phyloP scores from a whole-genome alignment of 306 rosid species.

The Cucumis hystrix region DNA sequence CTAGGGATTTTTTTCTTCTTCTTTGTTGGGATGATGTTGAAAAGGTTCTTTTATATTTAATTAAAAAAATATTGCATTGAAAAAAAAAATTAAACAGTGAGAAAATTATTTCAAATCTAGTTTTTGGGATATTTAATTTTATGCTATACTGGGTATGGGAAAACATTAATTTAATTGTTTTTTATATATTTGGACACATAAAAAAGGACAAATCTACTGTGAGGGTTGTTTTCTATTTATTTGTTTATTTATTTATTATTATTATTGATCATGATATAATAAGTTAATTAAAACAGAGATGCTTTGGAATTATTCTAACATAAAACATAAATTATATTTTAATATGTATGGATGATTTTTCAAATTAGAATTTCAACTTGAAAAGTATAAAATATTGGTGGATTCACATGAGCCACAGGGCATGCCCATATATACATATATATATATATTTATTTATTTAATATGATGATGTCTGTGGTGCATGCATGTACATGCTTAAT shows the following conservation, averaged over 20 bases:
- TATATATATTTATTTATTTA: no score
- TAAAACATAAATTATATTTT: not conserved
- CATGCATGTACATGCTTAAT: not conserved
- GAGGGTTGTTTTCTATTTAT: not conserved
- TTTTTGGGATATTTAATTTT: not conserved
- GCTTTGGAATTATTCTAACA: constrained; percentile 1
- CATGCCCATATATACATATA: not conserved
- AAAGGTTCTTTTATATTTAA: not conserved
- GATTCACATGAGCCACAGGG: not conserved
- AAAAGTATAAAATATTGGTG: not conserved
- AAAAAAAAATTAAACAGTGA: not conserved
- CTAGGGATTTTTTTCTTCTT: not conserved
- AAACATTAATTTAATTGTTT: not conserved
- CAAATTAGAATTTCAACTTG: not conserved
- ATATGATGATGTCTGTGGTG: not conserved
- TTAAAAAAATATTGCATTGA: no score
- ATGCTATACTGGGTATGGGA: not conserved
- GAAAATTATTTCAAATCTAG: not conserved
- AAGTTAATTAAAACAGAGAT: not conserved
- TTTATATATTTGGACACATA: not conserved
- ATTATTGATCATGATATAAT: not conserved
- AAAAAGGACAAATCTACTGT: not conserved
- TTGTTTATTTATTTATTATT: no score
- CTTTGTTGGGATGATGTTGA: not conserved
- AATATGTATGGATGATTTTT: not conserved